Base-by-base conservation (phyloP, 192 early-diverging fungal genomes). In the Coemansia sp. region DNA sequence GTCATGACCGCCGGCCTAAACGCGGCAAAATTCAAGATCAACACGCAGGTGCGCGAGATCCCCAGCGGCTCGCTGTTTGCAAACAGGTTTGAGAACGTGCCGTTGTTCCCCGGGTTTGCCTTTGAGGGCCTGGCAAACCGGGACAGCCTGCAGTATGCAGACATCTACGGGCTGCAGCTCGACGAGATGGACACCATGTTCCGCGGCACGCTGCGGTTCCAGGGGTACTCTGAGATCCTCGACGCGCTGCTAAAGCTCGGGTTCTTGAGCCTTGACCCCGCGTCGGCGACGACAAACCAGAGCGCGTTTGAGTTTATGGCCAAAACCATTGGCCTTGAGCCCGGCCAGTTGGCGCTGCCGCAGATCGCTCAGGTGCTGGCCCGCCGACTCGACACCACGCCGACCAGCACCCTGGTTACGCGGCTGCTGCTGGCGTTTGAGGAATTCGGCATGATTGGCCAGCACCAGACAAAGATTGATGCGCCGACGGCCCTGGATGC, bases 51-150 rank as follows among this genome's bases (percentile, higher is more conserved):
- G 46, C 71, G 85, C 33, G 49, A 82, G 8, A 92, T 98, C 31
- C 63, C 81, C 5, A 89, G 89, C 14, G 70, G 80, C 33, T 67
- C 83, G 22, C 75, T 97, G 52, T 84, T 98, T 54, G 82, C 73
- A 45, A 69, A 84, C 57, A 83, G 71, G 54, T 92, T 92, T 69
- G 83, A 81, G 23, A 53, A 69, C n/a, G 91, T 97, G 0, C 80
- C 83, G 2, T 89, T 96, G 35, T 93, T 85, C 74, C 84, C 85
- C 12, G 95, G 93, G 6, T 97, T 95, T 65, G 85, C 87, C 0
- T 87, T 99, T 50, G 97, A 97, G 71, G 95, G 95, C 10, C 65
- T 96, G 47, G 91, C 95, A 28, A 99, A 99, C 83, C 84, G 97
- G 27, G 92, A 99, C 74, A 94, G 94, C 14, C 66, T 96, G 54